Percentiles rank a stretch among this genome's conserved stretches.
Conservation (phyloP, 805 yeast genomes). For the Candida maesae region DNA sequence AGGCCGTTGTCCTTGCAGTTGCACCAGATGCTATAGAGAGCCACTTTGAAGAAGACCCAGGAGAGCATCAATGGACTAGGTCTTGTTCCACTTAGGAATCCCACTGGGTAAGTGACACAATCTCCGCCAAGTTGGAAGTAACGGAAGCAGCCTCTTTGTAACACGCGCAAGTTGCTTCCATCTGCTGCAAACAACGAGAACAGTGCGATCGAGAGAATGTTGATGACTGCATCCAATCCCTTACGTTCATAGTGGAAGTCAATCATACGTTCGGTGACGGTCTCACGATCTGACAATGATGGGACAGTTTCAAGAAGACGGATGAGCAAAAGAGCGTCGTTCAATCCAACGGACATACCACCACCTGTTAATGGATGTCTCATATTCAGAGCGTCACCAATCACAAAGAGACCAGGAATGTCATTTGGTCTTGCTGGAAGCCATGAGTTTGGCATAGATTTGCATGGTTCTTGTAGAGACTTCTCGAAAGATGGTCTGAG, state of each 20-base stretch:
- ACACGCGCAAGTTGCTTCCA: slow-evolving; percentile 52
- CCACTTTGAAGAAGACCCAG: slow-evolving; percentile 87
- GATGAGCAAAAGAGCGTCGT: slow-evolving; percentile 72
- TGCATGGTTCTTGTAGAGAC: slow-evolving; percentile 61
- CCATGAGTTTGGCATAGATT: slow-evolving; percentile 92
- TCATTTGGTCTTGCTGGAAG: slow-evolving; percentile 72
- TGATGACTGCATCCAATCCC: slow-evolving; percentile 74
- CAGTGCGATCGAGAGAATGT: slow-evolving; percentile 86
- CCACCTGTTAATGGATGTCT: slow-evolving; percentile 98
- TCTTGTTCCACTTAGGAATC: slow-evolving; percentile 74
- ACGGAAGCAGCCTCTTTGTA: slow-evolving; percentile 85
- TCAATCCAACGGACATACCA: slow-evolving; percentile 97
- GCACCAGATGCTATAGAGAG: slow-evolving; percentile 72
- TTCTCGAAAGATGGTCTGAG: slow-evolving; percentile 62
- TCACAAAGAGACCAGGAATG: slow-evolving; percentile 69
- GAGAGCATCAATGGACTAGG: slow-evolving; percentile 74
- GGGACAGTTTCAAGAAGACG: slow-evolving; percentile 51
- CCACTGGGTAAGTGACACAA: slow-evolving; percentile 73
- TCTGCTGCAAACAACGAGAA: slow-evolving; percentile 91
- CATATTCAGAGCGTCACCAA: slow-evolving; percentile 96
- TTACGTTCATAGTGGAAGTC: slow-evolving; percentile 79
- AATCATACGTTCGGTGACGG: slow-evolving; percentile 51
- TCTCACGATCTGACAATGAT: slow-evolving; percentile 53
- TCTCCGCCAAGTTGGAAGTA: slow-evolving; percentile 85
- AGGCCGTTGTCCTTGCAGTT: slow-evolving; percentile 67